phyloP scores from a whole-genome alignment of 192 early-diverging fungal genomes.

The Podila epigama region DNA sequence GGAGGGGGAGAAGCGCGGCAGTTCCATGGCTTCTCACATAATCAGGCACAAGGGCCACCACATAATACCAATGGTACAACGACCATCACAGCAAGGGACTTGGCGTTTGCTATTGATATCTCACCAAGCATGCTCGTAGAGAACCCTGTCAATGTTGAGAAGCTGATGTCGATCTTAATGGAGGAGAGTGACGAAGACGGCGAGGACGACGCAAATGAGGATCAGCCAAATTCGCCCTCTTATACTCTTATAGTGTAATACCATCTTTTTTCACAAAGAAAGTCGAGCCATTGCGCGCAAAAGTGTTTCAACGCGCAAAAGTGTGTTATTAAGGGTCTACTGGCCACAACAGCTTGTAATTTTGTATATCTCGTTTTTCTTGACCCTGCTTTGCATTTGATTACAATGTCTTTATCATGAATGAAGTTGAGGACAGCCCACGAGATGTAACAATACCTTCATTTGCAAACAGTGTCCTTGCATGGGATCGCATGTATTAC shows the following conservation, averaged over 20 bases:
- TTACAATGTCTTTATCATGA: conserved; percentile 14
- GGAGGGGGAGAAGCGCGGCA: too few relatives aligned
- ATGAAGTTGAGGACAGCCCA: conserved; percentile 26
- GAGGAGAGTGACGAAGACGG: conserved; percentile 59
- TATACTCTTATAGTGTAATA: too few relatives aligned
- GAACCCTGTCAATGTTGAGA: conserved; percentile 67
- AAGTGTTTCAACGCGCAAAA: too few relatives aligned
- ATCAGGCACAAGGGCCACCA: conserved; percentile 2
- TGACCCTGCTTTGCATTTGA: too few relatives aligned
- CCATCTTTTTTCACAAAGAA: too few relatives aligned
- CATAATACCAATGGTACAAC: conserved; percentile 20
- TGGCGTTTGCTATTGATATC: conserved; percentile 69
- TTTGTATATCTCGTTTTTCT: too few relatives aligned
- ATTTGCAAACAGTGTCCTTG: not conserved
- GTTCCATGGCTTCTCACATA: not conserved
- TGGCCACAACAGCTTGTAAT: too few relatives aligned
- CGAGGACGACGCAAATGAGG: conserved; percentile 53
- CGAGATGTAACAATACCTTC: conserved; percentile 14
- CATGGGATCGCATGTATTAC: not conserved
- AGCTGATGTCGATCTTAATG: conserved; percentile 51
- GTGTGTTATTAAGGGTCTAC: too few relatives aligned
- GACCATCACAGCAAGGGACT: conserved; percentile 61
- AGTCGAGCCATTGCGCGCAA: too few relatives aligned
- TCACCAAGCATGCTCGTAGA: conserved; percentile 73
- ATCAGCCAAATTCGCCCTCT: too few relatives aligned